These are phyloP conservation scores for Kodamaea alishanica DNA, from an alignment of 1,139 yeast species.

Conservation along the genomic window DNA sequence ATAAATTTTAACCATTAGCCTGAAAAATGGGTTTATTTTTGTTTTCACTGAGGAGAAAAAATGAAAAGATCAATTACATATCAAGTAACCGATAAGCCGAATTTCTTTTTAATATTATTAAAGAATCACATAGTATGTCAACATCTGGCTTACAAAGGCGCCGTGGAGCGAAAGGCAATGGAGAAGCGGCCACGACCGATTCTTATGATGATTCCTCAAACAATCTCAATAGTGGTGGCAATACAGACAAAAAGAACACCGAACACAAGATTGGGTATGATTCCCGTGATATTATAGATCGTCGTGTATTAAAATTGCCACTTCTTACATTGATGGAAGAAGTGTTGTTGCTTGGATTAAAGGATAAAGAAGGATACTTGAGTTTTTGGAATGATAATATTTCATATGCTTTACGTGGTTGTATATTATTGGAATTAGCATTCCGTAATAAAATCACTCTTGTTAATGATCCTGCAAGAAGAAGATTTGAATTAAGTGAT, in stretches of 20 bases:
- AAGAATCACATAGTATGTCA: slow-evolving; percentile 19
- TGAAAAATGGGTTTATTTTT: too few relatives aligned
- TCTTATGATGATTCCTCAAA: slow-evolving; percentile 22
- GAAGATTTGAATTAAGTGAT: slow-evolving; percentile 83
- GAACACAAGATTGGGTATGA: slow-evolving; percentile 78
- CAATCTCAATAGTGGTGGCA: slow-evolving; percentile 10
- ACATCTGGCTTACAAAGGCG: slow-evolving; percentile 47
- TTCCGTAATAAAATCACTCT: slow-evolving; percentile 84
- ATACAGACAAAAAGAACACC: slow-evolving; percentile 8
- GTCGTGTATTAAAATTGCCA: slow-evolving; percentile 53
- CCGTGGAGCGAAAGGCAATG: slow-evolving; percentile 35
- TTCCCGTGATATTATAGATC: slow-evolving; percentile 60
- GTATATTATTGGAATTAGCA: slow-evolving; percentile 88
- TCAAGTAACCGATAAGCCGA: too few relatives aligned
- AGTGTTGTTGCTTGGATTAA: slow-evolving; percentile 84
- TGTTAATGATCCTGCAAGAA: slow-evolving; percentile 90
- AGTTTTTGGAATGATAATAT: slow-evolving; percentile 98
- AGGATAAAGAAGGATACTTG: slow-evolving; percentile 92
- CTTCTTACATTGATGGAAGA: slow-evolving; percentile 92
- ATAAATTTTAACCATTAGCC: too few relatives aligned
- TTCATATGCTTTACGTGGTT: slow-evolving; percentile 92
- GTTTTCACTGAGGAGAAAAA: too few relatives aligned
- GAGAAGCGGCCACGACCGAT: slow-evolving; percentile 13
- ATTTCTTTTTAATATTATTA: too few relatives aligned
- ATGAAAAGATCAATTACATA: too few relatives aligned